Percentiles rank a stretch among this genome's conserved stretches.
phyloP scores from a whole-genome alignment of 768 basidiomycete genomes.

The Cystofilobasidium macerans region DNA sequence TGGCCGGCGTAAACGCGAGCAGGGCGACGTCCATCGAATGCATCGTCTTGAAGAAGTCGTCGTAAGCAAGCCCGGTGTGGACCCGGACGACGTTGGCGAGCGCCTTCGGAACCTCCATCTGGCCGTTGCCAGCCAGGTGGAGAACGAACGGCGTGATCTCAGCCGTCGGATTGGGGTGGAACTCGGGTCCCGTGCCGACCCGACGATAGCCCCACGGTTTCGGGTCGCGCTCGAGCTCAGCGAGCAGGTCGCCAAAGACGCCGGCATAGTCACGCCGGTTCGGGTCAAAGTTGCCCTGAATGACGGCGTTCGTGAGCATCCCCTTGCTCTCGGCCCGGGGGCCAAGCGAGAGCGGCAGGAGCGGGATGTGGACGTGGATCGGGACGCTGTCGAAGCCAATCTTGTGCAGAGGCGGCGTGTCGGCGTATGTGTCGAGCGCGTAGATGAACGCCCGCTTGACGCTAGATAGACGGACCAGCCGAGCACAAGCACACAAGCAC shows the following conservation, averaged over 20 bases:
- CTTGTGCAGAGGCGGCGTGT: slow-evolving; percentile 8
- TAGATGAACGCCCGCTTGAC: slow-evolving; percentile 26
- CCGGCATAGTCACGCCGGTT: slow-evolving; percentile 40
- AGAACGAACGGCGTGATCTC: slow-evolving; percentile 21
- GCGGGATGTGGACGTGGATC: slow-evolving; percentile 23
- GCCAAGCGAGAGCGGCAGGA: slow-evolving; percentile 24
- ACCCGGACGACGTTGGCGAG: slow-evolving; percentile 41
- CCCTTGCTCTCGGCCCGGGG: not conserved
- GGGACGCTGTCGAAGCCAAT: slow-evolving; percentile 23
- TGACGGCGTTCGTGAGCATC: slow-evolving; percentile 41
- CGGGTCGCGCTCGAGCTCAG: slow-evolving; percentile 31
- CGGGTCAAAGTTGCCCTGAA: slow-evolving; percentile 41
- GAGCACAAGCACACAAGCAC: no score
- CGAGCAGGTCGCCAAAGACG: slow-evolving; percentile 38
- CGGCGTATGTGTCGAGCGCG: slow-evolving; percentile 22
- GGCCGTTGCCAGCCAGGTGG: slow-evolving; percentile 25
- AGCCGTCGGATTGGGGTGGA: slow-evolving; percentile 12
- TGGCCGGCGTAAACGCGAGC: slow-evolving; percentile 39
- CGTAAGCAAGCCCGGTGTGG: slow-evolving; percentile 38
- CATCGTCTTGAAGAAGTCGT: slow-evolving; percentile 41
- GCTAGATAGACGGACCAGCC: slow-evolving; percentile 4
- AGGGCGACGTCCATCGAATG: slow-evolving; percentile 42
- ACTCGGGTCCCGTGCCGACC: slow-evolving; percentile 5
- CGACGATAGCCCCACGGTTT: slow-evolving; percentile 21
- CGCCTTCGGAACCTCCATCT: slow-evolving; percentile 35